Base-by-base conservation (phyloP, 148 eudicot species). In the Dysphania ambrosioides region DNA sequence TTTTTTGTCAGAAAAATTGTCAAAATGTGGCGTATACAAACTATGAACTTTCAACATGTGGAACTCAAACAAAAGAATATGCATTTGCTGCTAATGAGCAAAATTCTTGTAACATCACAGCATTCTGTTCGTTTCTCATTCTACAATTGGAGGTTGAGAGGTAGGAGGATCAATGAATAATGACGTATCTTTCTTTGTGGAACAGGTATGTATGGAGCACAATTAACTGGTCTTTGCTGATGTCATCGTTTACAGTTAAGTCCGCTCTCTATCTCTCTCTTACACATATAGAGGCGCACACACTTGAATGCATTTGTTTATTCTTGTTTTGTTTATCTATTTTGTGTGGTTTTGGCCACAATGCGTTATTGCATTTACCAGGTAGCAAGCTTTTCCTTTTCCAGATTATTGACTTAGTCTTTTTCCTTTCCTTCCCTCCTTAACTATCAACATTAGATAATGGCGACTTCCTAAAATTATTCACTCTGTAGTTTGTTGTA, bases 201-300 rank as follows among this genome's bases (percentile, higher is more conserved):
- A 60, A 55, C 88, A 95, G 98, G 89, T 85, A 85, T 80, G 77
- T 92, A 34, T 8, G 30, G 21, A 84, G 76, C 77, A 95, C 98
- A 70, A 44, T 86, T 31, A 56, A 83, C 64, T 95, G 98, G 98
- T 95, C 97, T 42, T 82, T 95, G 74, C 64, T 92, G 85, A 95
- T 95, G 97, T 95, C 98, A 77, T 75, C 73, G 34, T 76, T 95
- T 71, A 92, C 97, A 10, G 97, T 92, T 80, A 77, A 83, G 98
- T 86, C 63, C 62, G 70, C 42, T 68, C 23, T 63, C 67, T 68
- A 67, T 73, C 30, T 81, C 9, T 71, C 44, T 40, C 70, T 40
- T n/a, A 44, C 72, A 53, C 10, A 30, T 26, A 42, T 65, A 68
- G n/a, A 23, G 13, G 36, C 55, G 23, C 53, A 57, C 31, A 13